A percentile compares a stretch with the other conserved stretches of the same genome.
phyloP scores from a whole-genome alignment of 2,329 filamentous ascomycete genomes.

The Aurifilum marmelostoma region DNA sequence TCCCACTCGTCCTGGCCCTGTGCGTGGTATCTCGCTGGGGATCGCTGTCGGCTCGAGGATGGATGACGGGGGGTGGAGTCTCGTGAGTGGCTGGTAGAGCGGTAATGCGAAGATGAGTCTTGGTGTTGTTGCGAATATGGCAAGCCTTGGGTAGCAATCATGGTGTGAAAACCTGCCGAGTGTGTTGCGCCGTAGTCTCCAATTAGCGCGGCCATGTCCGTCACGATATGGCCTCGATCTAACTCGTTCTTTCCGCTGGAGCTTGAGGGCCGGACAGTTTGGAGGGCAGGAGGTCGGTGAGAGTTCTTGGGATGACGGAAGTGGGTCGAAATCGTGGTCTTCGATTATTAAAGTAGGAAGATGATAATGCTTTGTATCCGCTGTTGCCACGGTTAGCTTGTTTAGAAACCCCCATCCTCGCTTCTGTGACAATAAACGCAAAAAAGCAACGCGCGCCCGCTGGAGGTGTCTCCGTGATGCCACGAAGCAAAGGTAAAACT shows the following conservation, averaged over 20 bases:
- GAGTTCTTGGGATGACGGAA: not conserved
- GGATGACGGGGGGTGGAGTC: constrained; percentile 36
- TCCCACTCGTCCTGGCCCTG: constrained; percentile 3
- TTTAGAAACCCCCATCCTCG: not conserved
- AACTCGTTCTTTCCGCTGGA: not conserved
- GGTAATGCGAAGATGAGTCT: constrained; percentile 43
- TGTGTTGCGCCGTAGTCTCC: constrained; percentile 73
- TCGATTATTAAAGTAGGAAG: not conserved
- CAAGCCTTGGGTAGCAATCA: constrained; percentile 59
- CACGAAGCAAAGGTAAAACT: not conserved
- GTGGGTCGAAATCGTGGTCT: not conserved
- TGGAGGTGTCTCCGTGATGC: not conserved
- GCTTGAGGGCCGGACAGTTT: not conserved
- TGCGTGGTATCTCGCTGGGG: constrained; percentile 18
- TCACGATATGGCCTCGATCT: not conserved
- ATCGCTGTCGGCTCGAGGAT: constrained; percentile 30
- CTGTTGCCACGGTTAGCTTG: not conserved
- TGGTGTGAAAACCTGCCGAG: constrained; percentile 70
- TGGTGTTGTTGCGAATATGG: constrained; percentile 50
- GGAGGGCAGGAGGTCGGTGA: not conserved
- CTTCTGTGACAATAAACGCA: not conserved
- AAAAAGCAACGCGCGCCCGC: not conserved
- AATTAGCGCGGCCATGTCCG: constrained; percentile 67
- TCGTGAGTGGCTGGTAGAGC: constrained; percentile 41
- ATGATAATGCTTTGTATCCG: not conserved